Conservation (phyloP, 2,329 filamentous ascomycete species). For the Colletotrichum echinochloae region DNA sequence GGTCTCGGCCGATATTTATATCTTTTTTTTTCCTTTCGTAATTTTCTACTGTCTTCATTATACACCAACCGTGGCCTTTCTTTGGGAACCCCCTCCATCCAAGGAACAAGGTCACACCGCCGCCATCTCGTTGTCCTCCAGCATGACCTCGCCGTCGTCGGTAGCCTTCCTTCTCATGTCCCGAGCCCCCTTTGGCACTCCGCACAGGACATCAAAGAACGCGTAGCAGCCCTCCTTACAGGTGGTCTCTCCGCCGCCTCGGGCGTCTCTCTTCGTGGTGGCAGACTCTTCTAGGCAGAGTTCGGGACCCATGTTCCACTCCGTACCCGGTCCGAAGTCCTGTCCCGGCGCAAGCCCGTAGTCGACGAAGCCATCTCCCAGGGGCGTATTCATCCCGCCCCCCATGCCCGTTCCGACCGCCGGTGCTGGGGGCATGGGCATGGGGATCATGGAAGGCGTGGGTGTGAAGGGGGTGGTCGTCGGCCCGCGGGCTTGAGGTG, state of each 20-base stretch:
- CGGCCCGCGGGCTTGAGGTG: background rate
- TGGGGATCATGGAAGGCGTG: conserved; percentile 25
- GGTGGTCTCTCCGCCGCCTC: conserved; percentile 3
- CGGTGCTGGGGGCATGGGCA: conserved; percentile 21
- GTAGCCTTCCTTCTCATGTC: conserved; percentile 13
- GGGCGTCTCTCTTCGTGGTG: background rate
- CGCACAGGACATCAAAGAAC: conserved; percentile 29
- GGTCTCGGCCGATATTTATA: background rate
- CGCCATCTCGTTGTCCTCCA: conserved; percentile 32
- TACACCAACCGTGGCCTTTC: too few species aligned
- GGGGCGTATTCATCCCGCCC: background rate
- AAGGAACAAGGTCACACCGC: conserved; percentile 1
- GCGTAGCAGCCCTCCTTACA: conserved; percentile 26
- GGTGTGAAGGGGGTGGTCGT: conserved; percentile 15
- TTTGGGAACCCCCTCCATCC: too few species aligned
- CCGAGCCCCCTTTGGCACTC: conserved; percentile 7
- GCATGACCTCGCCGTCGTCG: background rate
- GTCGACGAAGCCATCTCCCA: conserved; percentile 35
- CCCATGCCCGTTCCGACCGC: conserved; percentile 6
- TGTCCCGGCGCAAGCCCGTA: conserved; percentile 29
- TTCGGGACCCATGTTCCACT: conserved; percentile 16
- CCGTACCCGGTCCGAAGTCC: conserved; percentile 24
- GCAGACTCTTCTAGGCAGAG: conserved; percentile 17
- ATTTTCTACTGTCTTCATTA: too few species aligned
- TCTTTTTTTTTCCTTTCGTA: too few species aligned